Percentiles rank a stretch among this genome's conserved stretches.
phyloP scores from a whole-genome alignment of 805 yeast species.

The Wickerhamia fluorescens region DNA sequence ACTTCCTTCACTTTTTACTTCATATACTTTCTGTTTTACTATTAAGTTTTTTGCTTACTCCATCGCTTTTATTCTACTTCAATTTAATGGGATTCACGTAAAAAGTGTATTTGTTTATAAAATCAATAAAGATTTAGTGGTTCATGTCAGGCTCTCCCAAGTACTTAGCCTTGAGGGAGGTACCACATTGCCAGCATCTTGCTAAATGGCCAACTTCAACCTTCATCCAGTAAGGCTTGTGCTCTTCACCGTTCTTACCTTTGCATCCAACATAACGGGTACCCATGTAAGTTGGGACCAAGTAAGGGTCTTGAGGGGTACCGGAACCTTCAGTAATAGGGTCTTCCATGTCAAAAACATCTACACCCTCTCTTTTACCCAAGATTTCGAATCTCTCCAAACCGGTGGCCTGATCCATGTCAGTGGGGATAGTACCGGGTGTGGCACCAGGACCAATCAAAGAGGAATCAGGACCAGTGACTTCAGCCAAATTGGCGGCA shows the following conservation, averaged over 20 bases:
- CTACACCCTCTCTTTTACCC: constrained; percentile 94
- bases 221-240: constrained; percentile 85
- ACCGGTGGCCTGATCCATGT: constrained; percentile 96
- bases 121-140: constrained; percentile 44
- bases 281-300: constrained; percentile 86
- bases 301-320: constrained; percentile 81
- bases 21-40: too few species aligned
- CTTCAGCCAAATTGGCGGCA: constrained; percentile 67
- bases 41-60: too few species aligned
- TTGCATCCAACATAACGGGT: constrained; percentile 96
- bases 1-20: too few species aligned
- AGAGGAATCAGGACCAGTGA: constrained; percentile 61
- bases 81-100: too few species aligned
- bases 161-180: constrained; percentile 82
- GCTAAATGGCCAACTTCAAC: constrained; percentile 76
- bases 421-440: constrained; percentile 83
- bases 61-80: too few species aligned
- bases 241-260: constrained; percentile 84
- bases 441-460: constrained; percentile 89
- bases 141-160: constrained; percentile 73
- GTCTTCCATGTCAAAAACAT: constrained; percentile 84
- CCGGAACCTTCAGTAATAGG: constrained; percentile 85
- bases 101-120: too few species aligned
- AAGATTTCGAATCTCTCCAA: constrained; percentile 91
- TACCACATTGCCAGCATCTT: constrained; percentile 99